phyloP scores from a whole-genome alignment of 2,329 filamentous ascomycete species.

The Ceratocystis variospora region DNA sequence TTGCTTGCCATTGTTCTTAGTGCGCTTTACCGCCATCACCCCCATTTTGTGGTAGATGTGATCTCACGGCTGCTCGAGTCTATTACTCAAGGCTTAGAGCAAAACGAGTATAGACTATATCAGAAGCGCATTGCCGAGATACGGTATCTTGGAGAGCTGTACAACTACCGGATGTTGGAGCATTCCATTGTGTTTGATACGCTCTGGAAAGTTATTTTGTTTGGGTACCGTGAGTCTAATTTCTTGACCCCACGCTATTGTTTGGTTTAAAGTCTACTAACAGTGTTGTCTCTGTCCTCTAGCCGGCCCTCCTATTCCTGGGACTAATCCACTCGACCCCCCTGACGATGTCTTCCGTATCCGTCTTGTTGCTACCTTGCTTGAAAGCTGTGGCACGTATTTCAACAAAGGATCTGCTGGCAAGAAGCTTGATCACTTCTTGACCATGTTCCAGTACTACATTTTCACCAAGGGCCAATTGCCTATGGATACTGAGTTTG shows the following conservation, averaged over 20 bases:
- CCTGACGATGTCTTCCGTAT: slow-evolving; percentile 96
- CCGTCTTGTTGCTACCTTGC: slow-evolving; percentile 70
- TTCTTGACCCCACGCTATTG: neutral
- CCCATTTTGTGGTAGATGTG: slow-evolving; percentile 76
- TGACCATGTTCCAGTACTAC: slow-evolving; percentile 95
- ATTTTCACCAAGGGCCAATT: slow-evolving; percentile 77
- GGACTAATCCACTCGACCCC: slow-evolving; percentile 65
- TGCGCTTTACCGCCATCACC: slow-evolving; percentile 81
- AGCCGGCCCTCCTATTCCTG: slow-evolving; percentile 70
- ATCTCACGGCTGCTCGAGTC: slow-evolving; percentile 87
- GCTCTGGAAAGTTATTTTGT: slow-evolving; percentile 86
- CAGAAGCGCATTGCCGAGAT: slow-evolving; percentile 89
- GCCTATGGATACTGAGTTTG: slow-evolving; percentile 95
- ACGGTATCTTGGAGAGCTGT: slow-evolving; percentile 90
- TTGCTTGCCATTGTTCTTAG: slow-evolving; percentile 80
- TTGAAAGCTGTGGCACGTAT: slow-evolving; percentile 93
- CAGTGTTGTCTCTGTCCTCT: slow-evolving; percentile 17
- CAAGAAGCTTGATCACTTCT: slow-evolving; percentile 95
- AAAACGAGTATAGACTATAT: slow-evolving; percentile 96
- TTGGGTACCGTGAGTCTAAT: slow-evolving; percentile 55
- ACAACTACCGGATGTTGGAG: slow-evolving; percentile 95
- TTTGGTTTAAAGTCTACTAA: neutral
- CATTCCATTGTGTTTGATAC: slow-evolving; percentile 91
- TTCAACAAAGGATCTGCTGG: slow-evolving; percentile 87
- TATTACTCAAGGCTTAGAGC: slow-evolving; percentile 74